These are phyloP conservation scores for Fusarium newnesense DNA, from an alignment of 2,329 filamentous ascomycete species.

Conservation along the genomic window DNA sequence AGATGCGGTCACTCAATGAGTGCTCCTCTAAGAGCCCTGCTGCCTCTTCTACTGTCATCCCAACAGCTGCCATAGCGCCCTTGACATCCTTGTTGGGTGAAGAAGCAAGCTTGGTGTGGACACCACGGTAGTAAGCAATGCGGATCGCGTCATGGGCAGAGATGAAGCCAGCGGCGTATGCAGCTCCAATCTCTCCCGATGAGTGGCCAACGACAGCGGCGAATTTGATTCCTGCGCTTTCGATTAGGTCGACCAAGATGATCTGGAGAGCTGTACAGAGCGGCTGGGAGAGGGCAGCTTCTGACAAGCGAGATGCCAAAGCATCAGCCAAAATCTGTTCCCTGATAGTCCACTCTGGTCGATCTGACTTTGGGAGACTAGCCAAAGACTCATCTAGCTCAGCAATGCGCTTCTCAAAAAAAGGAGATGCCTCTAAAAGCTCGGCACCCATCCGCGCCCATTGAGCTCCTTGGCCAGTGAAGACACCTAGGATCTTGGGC, in stretches of 20 bases:
- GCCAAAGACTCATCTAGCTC: background rate
- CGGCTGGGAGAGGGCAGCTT: background rate
- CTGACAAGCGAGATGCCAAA: background rate
- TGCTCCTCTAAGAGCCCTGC: background rate
- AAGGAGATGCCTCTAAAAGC: background rate
- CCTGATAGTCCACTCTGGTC: background rate
- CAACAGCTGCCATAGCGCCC: background rate
- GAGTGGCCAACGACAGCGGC: constrained; percentile 55
- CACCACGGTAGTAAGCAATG: background rate
- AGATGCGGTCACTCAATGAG: background rate
- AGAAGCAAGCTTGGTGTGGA: background rate
- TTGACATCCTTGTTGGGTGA: background rate
- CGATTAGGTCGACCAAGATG: background rate
- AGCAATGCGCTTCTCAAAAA: background rate
- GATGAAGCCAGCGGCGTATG: constrained; percentile 22
- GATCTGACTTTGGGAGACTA: background rate
- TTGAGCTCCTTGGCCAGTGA: background rate
- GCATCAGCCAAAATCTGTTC: background rate
- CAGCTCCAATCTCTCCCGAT: constrained; percentile 58
- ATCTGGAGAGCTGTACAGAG: background rate
- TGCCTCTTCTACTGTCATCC: background rate
- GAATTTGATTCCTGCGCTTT: constrained; percentile 44
- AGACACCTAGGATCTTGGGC: background rate
- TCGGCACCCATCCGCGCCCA: background rate
- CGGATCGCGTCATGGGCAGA: constrained; percentile 52